Base-by-base conservation (phyloP, 768 basidiomycete species). In the Pleurotus sapidus region DNA sequence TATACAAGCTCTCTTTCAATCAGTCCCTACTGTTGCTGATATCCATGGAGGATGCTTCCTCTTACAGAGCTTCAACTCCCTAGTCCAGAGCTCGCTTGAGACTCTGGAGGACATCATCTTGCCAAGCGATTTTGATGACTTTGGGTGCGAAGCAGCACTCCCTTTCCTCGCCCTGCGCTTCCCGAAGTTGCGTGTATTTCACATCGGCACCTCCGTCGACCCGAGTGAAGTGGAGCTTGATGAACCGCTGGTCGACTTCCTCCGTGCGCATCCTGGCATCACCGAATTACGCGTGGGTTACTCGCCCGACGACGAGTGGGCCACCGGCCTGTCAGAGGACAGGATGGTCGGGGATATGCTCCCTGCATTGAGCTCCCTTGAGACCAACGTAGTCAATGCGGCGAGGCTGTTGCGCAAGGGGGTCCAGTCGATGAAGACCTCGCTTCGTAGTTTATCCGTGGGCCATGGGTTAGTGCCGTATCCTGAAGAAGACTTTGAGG, bases 401-500 rank as follows among this genome's bases (percentile, higher is more conserved):
- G 49, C 49, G 17, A 51, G 23, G 30, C 30, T 51, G 15, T 9
- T 51, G 30, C 49, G 34, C 23, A 18, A 34, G 25, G 49, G 49
- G 8, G 49, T 51, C 25, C 34, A 30, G 17, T 51, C 49, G 25
- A 23, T 51, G n/a, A 9, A 37, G n/a, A 30, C 49, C 5, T 51
- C 34, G 14, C 49, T 51, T 17, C 23, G 23, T 17, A 34, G 37
- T 15, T 23, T 51, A 9, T 12, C 34, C 30, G 30, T 51, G 15
- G 49, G 49, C 7, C 34, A 51, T 51, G 49, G 49, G 15, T n/a
- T 51, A 23, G 37, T 34, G 27, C 27, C 14, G 30, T 11, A 51
- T 34, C 15, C 49, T n/a, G 49, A 51, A 51, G 49, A 51, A 17
- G 49, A 51, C 30, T 51, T n/a, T n/a, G 49, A 51, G 30, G 24